Base-by-base conservation (phyloP, 257 asterid species). In the Solanum virginianum region DNA sequence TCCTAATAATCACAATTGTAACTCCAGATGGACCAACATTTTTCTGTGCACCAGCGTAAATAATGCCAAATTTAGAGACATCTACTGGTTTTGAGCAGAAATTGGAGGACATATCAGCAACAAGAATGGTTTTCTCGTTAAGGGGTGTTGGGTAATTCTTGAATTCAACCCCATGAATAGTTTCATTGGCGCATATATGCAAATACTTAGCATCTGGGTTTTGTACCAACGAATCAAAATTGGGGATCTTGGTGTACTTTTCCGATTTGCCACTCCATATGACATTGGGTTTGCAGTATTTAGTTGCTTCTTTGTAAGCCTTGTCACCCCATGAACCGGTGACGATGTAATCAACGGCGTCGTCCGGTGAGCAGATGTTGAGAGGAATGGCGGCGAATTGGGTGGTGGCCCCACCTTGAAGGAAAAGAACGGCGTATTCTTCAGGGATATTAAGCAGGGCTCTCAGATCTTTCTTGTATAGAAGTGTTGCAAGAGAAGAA, bases 281-380 rank as follows among this genome's bases (percentile, higher is more conserved):
- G 41, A 91, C 88, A 22, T 91, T 93, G 12, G 99, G 94, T 24
- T 91, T 91, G 90, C 94, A 85, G 89, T 89, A 94, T 24, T 94
- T 96, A 13, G 85, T 59, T 4, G 98, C 95, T 82, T 96, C 98
- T 65, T 94, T 93, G 70, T 83, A 91, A 7, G 98, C 99, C 90
- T 96, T 96, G 89, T 96, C 97, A n/a, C 97, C 87, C 99, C 99
- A 96, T 3, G 99, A 96, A 82, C 99, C 98, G 49, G 99, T 96
- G 87, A 96, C 90, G 71, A 96, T 75, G 88, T 88, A 96, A 83
- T 96, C 98, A 24, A 93, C 98, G 75, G 59, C 60, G 88, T 94
- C 94, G 0, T 87, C 57, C 1, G 96, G 94, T 10, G 84, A 82
- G 92, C 96, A 91, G 83, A 94, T 83, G 47, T 96, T 96, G 90